Evolutionary conservation across 148 eudicot genomes (phyloP).

Genomic region (Camellia japonica): DNA sequence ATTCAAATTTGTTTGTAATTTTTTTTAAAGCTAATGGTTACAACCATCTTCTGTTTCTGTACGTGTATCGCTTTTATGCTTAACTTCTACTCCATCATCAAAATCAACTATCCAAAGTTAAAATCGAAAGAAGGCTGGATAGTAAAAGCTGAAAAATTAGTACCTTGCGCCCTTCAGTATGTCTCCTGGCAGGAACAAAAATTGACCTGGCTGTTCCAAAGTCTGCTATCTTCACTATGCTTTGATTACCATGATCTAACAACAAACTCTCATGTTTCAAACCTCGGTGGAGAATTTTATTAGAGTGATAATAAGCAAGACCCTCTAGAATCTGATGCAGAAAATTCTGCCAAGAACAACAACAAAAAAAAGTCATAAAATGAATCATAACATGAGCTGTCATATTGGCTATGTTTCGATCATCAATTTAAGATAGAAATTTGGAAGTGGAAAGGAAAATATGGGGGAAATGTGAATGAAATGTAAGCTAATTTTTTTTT

Average conservation of each 20-base stretch:
- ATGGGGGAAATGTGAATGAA: too few relatives aligned
- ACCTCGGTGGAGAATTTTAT: neutral
- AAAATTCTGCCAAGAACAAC: neutral
- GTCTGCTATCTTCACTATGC: neutral
- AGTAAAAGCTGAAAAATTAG: neutral
- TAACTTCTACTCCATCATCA: too few relatives aligned
- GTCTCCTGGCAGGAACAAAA: neutral
- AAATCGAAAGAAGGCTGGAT: too few relatives aligned
- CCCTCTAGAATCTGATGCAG: neutral
- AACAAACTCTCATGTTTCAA: neutral
- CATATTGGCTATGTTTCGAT: too few relatives aligned
- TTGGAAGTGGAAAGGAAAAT: too few relatives aligned
- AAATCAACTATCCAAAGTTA: too few relatives aligned
- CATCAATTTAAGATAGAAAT: too few relatives aligned
- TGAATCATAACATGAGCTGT: neutral
- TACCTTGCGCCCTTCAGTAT: neutral
- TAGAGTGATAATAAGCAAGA: conserved; percentile 1
- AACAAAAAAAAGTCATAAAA: neutral
- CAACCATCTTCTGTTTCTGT: too few relatives aligned
- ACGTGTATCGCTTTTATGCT: too few relatives aligned
- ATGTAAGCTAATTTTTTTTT: too few relatives aligned
- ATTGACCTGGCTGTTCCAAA: neutral
- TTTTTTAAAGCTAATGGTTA: too few relatives aligned
- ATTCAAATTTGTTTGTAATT: too few relatives aligned
- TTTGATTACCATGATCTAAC: neutral